Conservation (phyloP, 192 early-diverging fungal genomes). For the Diversispora epigaea region DNA sequence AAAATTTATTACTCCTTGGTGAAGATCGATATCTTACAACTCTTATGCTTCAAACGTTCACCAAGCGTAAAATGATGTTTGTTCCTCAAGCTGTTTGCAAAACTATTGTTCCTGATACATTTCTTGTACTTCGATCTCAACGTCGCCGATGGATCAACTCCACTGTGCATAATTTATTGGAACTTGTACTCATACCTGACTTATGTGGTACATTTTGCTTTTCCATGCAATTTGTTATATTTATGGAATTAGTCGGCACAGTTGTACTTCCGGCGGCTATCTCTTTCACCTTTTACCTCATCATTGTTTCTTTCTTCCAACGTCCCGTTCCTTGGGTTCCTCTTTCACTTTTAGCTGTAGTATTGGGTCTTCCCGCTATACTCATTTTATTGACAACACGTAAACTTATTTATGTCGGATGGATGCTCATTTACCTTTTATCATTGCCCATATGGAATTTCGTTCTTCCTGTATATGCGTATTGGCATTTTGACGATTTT, state of each 20-base stretch:
- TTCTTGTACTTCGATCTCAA: conserved; percentile 80
- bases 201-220: conserved; percentile 90
- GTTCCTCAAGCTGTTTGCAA: conserved; percentile 89
- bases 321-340: conserved; percentile 57
- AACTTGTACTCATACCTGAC: conserved; percentile 78
- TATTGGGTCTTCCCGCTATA: conserved; percentile 75
- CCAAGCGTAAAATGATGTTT: conserved; percentile 94
- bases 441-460: conserved; percentile 81
- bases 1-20: conserved; percentile 89
- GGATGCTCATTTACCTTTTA: conserved; percentile 80
- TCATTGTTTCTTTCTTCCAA: conserved; percentile 62
- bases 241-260: conserved; percentile 93
- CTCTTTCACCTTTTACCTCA: conserved; percentile 80
- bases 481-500: conserved; percentile 89
- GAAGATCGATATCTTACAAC: conserved; percentile 95
- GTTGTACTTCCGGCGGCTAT: conserved; percentile 91
- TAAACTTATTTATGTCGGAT: conserved; percentile 74
- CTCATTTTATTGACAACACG: conserved; percentile 81
- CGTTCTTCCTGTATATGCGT: conserved; percentile 72
- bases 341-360: conserved; percentile 63
- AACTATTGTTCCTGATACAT: conserved; percentile 84
- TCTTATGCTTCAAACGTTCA: conserved; percentile 92
- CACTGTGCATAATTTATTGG: conserved; percentile 86
- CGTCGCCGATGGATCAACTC: conserved; percentile 94
- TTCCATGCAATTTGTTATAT: conserved; percentile 95